A percentile compares a stretch with the other conserved stretches of the same genome.
Conservation (phyloP, 2,329 filamentous ascomycete species). For the Huntiella decipiens region DNA sequence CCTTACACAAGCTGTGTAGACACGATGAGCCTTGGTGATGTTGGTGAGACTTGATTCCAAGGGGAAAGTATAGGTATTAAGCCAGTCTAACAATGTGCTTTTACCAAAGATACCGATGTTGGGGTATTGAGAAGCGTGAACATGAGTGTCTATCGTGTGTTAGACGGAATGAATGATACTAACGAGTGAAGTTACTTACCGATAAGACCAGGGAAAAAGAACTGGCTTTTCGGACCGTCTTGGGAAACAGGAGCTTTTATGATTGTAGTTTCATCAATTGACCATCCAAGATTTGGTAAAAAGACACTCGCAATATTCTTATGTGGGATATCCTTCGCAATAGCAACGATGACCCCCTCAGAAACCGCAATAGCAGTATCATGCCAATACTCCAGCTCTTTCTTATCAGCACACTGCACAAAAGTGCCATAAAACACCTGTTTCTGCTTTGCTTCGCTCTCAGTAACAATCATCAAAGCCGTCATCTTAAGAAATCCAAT, state of each 20-base stretch:
- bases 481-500: neutral
- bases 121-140: constrained; percentile 87
- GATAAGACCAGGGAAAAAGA: constrained; percentile 73
- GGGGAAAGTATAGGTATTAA: constrained; percentile 87
- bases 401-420: constrained; percentile 30
- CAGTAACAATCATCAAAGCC: neutral
- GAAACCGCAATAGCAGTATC: constrained; percentile 33
- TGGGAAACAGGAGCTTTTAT: constrained; percentile 13
- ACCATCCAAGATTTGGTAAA: constrained; percentile 28
- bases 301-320: constrained; percentile 19
- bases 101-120: constrained; percentile 90
- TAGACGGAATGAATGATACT: constrained; percentile 13
- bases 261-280: constrained; percentile 20
- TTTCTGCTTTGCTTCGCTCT: neutral
- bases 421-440: constrained; percentile 36
- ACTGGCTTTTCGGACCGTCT: constrained; percentile 31
- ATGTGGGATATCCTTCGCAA: constrained; percentile 22
- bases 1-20: constrained; percentile 62
- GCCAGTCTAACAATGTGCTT: constrained; percentile 80
- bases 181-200: constrained; percentile 26
- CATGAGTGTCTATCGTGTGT: constrained; percentile 58
- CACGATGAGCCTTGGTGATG: constrained; percentile 40
- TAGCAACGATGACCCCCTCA: constrained; percentile 29
- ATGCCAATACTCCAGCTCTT: constrained; percentile 32
- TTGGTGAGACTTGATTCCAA: constrained; percentile 60